Evolutionary conservation across 306 rosid genomes (phyloP).

Genomic region (Vigna hirtella): DNA sequence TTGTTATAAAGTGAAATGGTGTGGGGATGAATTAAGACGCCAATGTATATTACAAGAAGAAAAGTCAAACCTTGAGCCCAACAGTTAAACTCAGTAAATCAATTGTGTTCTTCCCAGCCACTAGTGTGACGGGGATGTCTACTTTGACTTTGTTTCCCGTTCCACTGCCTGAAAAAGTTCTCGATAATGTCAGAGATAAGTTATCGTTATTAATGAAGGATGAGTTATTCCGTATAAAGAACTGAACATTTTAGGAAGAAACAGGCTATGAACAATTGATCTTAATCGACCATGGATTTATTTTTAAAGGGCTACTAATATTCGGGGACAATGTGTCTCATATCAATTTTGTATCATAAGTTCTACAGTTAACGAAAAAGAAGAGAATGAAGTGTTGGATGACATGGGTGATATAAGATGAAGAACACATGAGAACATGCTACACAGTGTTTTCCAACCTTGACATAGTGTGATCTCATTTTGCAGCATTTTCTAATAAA

Average conservation of each 20-base stretch:
- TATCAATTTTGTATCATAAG: not conserved
- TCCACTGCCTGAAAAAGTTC: slow-evolving; percentile 70
- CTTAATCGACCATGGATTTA: not conserved
- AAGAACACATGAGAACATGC: not conserved
- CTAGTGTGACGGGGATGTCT: slow-evolving; percentile 67
- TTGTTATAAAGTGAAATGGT: not conserved
- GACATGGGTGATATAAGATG: not conserved
- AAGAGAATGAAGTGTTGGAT: not conserved
- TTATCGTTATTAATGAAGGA: not conserved
- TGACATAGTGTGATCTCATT: too few species aligned
- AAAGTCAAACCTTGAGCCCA: slow-evolving; percentile 81
- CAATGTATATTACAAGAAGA: slow-evolving; percentile 13
- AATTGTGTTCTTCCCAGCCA: slow-evolving; percentile 71
- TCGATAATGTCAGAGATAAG: not conserved
- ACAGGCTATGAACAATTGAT: not conserved
- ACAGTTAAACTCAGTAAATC: slow-evolving; percentile 93
- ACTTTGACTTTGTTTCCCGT: slow-evolving; percentile 58
- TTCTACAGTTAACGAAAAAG: not conserved
- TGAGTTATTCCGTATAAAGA: slow-evolving; percentile 16
- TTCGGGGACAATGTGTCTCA: not conserved
- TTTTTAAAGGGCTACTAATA: not conserved
- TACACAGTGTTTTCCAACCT: too few species aligned
- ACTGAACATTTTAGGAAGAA: not conserved
- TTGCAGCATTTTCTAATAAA: too few species aligned
- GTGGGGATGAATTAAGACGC: not conserved